Base-by-base conservation (phyloP, 176 grass and related monocot species). In the Pharus latifolius region DNA sequence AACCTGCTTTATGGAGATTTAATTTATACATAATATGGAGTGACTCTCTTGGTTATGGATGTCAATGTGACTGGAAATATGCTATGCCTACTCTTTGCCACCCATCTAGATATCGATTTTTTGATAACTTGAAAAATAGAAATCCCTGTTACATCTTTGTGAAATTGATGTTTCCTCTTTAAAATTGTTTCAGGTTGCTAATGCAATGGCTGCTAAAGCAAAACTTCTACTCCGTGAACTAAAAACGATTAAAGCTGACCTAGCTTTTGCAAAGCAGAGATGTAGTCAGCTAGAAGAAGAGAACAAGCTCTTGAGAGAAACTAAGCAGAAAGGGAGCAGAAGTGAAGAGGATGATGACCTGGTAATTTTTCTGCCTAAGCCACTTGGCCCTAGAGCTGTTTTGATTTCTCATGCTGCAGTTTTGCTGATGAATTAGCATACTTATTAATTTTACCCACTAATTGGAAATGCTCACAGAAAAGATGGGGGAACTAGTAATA, bases 171-270 rank as follows among this genome's bases (percentile, higher is more conserved):
- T 59, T 3, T n/a, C n/a, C n/a, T n/a, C n/a, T n/a, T 54, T 30
- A 29, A 67, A 66, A 63, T 63, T 63, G 3, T 71, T 57, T 49
- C 78, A 97, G 94, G 93, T 97, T 85, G 89, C 89, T 52, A 97
- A 92, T 85, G 89, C 84, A 62, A 90, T 92, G 93, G 89, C 94
- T 78, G 81, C 94, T 68, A 97, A 97, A 84, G 86, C 89, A 48
- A 97, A 90, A 80, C 94, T 97, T 87, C 62, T 92, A 63, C 73
- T 97, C 45, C 73, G 83, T 56, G 94, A 97, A 79, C 67, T 97
- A 37, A 88, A 92, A 77, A 85, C 89, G 0, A 57, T 97, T 19
- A 97, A 90, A 84, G 89, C 86, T 19, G 86, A 92, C 35, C 80
- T 97, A 67, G 84, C 84, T 74, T 92, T 92, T 61, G 86, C 89